These are phyloP conservation scores for Nicotiana undulata DNA, from an alignment of 257 asterid genomes.

Conservation along the genomic window DNA sequence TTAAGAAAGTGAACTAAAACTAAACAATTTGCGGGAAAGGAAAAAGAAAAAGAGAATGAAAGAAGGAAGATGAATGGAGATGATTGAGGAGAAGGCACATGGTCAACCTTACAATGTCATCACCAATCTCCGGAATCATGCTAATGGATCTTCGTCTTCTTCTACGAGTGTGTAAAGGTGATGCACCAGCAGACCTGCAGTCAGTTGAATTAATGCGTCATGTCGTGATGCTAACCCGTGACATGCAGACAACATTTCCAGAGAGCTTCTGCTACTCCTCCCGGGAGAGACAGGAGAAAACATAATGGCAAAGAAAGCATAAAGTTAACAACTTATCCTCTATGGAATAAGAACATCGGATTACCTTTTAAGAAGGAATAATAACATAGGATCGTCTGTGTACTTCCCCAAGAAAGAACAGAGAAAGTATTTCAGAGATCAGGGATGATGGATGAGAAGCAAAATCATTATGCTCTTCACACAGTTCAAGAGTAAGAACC, in stretches of 20 bases:
- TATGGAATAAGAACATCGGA: not conserved
- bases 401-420: not conserved
- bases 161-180: constrained; percentile 73
- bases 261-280: not conserved
- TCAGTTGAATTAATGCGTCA: not conserved
- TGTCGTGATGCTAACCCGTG: not conserved
- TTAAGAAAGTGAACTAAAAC: not conserved
- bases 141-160: constrained; percentile 73
- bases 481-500: not conserved
- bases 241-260: not conserved
- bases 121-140: constrained; percentile 92
- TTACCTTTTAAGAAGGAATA: not conserved
- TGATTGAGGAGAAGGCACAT: constrained; percentile 11
- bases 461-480: not conserved
- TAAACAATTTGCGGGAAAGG: not conserved
- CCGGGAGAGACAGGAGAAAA: not conserved
- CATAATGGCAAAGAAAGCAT: not conserved
- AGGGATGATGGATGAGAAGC: not conserved
- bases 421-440: not conserved
- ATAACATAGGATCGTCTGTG: not conserved
- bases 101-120: constrained; percentile 81
- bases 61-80: constrained; percentile 5
- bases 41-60: constrained; percentile 15
- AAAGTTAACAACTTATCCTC: not conserved
- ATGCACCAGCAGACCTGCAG: constrained; percentile 88